Percentiles rank a stretch among this genome's conserved stretches.
phyloP scores from a whole-genome alignment of 129 eudicot species.

The Erigeron canadensis region DNA sequence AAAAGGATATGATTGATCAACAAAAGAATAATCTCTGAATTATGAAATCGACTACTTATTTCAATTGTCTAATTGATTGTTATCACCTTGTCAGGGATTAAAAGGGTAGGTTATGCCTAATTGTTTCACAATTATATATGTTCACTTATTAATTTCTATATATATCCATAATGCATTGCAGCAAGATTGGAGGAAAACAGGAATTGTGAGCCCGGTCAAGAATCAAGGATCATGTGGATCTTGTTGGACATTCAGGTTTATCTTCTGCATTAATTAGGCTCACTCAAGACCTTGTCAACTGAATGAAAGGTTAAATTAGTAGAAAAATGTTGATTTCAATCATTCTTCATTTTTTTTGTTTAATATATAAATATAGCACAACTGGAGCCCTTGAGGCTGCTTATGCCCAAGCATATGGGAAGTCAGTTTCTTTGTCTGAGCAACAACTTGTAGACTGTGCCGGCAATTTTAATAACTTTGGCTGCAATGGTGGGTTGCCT shows the following conservation, averaged over 20 bases:
- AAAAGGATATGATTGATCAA: neutral
- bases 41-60: no score
- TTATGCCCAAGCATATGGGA: slow-evolving; percentile 83
- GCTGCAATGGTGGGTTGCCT: slow-evolving; percentile 92
- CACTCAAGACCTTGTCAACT: no score
- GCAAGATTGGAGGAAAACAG: slow-evolving; percentile 95
- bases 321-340: no score
- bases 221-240: slow-evolving; percentile 93
- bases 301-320: no score
- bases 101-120: no score
- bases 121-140: neutral
- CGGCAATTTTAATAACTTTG: slow-evolving; percentile 69
- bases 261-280: neutral
- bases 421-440: slow-evolving; percentile 78
- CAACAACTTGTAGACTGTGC: slow-evolving; percentile 99
- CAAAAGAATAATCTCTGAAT: neutral
- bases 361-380: slow-evolving; percentile 45
- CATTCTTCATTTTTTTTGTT: neutral
- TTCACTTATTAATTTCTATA: slow-evolving; percentile 17
- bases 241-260: slow-evolving; percentile 97
- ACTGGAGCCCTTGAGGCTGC: slow-evolving; percentile 99
- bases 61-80: no score
- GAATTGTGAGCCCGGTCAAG: slow-evolving; percentile 90
- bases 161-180: slow-evolving; percentile 29
- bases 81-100: neutral